Conservation (phyloP, 148 eudicot genomes). For the Cornus kousa region DNA sequence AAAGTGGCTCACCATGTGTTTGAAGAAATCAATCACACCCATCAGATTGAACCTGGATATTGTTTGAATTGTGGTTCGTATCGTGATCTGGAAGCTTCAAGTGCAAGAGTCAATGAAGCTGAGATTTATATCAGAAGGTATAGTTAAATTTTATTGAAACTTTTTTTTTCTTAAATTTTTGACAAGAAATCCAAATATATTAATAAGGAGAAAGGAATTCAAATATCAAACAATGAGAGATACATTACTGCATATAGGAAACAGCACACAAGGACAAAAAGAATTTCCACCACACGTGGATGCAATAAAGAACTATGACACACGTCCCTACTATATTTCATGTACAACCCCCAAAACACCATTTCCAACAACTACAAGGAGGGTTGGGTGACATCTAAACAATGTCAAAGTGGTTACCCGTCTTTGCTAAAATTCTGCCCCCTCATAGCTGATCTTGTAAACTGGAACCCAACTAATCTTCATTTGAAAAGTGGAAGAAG, state of each 20-base stretch:
- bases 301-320: background rate
- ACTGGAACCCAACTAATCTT: background rate
- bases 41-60: conserved; percentile 43
- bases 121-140: conserved; percentile 50
- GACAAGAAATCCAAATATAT: background rate
- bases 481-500: background rate
- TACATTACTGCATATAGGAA: background rate
- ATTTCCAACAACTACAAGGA: background rate
- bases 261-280: background rate
- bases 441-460: background rate
- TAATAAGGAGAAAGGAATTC: background rate
- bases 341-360: background rate
- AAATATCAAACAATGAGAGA: background rate
- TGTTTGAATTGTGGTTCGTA: conserved; percentile 73
- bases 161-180: background rate
- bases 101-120: conserved; percentile 37
- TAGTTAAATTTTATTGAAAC: background rate
- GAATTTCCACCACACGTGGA: background rate
- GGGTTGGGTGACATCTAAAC: no score
- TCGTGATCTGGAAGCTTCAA: conserved; percentile 46
- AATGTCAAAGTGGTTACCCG: background rate
- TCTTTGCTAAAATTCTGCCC: background rate
- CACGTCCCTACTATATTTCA: background rate
- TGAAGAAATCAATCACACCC: conserved; percentile 25
- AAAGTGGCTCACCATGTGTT: conserved; percentile 48